Evolutionary conservation across 2,329 filamentous ascomycete genomes (phyloP).

Genomic region (Botrytis squamosa): DNA sequence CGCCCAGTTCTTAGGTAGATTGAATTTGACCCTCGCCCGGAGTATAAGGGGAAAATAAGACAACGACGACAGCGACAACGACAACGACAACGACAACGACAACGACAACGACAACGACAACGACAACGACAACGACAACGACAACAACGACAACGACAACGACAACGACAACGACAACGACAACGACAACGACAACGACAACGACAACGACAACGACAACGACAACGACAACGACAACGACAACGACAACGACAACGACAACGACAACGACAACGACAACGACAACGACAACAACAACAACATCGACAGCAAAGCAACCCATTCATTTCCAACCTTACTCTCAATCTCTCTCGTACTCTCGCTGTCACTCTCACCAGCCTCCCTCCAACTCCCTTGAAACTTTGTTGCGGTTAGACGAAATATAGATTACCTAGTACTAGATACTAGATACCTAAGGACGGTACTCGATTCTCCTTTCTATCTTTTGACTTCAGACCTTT

Average conservation of each 20-base stretch:
- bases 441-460: neutral
- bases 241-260: neutral
- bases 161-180: neutral
- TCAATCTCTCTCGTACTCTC: neutral
- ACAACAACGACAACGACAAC: neutral
- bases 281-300: neutral
- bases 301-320: neutral
- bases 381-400: neutral
- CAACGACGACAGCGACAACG: neutral
- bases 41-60: neutral
- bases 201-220: neutral
- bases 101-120: neutral
- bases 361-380: neutral
- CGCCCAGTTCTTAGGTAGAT: neutral
- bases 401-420: neutral
- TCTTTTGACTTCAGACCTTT: neutral
- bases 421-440: neutral
- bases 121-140: neutral
- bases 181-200: neutral
- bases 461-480: neutral
- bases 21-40: neutral
- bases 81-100: neutral
- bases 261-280: too few species aligned
- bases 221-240: neutral
- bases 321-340: neutral